phyloP scores from a whole-genome alignment of 83 land plant genomes.

The Diphasiastrum complanatum region DNA sequence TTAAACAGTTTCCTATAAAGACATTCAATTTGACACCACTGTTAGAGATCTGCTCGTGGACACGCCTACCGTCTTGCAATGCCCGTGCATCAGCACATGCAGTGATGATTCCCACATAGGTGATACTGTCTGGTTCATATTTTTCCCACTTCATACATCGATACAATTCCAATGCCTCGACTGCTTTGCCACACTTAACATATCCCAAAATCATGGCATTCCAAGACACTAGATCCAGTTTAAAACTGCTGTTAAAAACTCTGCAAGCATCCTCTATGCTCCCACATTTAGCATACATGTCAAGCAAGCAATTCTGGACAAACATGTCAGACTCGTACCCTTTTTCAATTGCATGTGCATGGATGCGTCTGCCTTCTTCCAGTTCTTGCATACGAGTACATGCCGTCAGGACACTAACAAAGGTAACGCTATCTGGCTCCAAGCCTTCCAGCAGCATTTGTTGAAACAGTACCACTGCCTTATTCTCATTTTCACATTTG shows the following conservation, averaged over 20 bases:
- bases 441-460: slow-evolving; percentile 49
- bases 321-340: slow-evolving; percentile 12
- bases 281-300: slow-evolving; percentile 44
- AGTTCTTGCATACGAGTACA: slow-evolving; percentile 21
- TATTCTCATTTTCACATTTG: slow-evolving; percentile 34
- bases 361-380: slow-evolving; percentile 28
- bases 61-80: not conserved
- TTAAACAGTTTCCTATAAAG: not conserved
- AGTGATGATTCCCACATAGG: not conserved
- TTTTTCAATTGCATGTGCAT: slow-evolving; percentile 13
- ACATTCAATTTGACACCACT: not conserved
- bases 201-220: not conserved
- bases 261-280: not conserved
- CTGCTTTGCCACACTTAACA: not conserved
- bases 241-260: not conserved
- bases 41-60: not conserved
- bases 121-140: not conserved
- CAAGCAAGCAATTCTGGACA: slow-evolving; percentile 33
- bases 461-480: slow-evolving; percentile 46
- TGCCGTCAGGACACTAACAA: slow-evolving; percentile 26
- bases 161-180: not conserved
- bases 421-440: slow-evolving; percentile 26
- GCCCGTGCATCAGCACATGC: not conserved
- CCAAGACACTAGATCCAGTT: not conserved
- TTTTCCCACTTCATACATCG: not conserved